phyloP scores from a whole-genome alignment of 352 stramenopile species.

The Phytophthora aleatoria region DNA sequence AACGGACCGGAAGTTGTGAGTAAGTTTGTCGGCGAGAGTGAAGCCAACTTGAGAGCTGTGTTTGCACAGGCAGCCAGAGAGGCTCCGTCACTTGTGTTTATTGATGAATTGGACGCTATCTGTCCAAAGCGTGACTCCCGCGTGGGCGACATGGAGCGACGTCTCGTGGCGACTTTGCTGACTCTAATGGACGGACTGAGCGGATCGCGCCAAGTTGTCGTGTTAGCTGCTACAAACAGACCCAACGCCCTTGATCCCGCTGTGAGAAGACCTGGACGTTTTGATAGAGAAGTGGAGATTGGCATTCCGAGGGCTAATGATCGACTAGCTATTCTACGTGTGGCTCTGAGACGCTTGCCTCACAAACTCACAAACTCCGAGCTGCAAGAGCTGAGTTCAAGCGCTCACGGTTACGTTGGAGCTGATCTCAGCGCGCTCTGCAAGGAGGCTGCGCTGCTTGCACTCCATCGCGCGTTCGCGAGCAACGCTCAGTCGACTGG shows the following conservation, averaged over 20 bases:
- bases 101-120: constrained; percentile 93
- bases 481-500: constrained; percentile 18
- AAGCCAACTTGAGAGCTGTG: constrained; percentile 77
- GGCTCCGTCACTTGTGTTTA: constrained; percentile 75
- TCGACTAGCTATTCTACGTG: constrained; percentile 93
- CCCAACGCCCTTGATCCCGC: constrained; percentile 93
- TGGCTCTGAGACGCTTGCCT: constrained; percentile 90
- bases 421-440: constrained; percentile 77
- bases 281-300: constrained; percentile 98
- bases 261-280: constrained; percentile 93
- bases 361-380: constrained; percentile 80
- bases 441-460: constrained; percentile 78
- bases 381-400: constrained; percentile 90
- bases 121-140: constrained; percentile 85
- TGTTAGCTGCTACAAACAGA: constrained; percentile 84
- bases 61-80: constrained; percentile 57
- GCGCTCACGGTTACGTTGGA: constrained; percentile 96
- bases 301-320: constrained; percentile 93
- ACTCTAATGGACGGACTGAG: constrained; percentile 90
- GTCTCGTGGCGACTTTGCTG: constrained; percentile 89
- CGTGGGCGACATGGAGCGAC: constrained; percentile 80
- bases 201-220: constrained; percentile 62
- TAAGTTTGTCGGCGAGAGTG: constrained; percentile 94
- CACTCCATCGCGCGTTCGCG: constrained; percentile 57
- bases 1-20: constrained; percentile 97